Conservation (phyloP, 495 filamentous ascomycete species). For the Penicillium goetzii region DNA sequence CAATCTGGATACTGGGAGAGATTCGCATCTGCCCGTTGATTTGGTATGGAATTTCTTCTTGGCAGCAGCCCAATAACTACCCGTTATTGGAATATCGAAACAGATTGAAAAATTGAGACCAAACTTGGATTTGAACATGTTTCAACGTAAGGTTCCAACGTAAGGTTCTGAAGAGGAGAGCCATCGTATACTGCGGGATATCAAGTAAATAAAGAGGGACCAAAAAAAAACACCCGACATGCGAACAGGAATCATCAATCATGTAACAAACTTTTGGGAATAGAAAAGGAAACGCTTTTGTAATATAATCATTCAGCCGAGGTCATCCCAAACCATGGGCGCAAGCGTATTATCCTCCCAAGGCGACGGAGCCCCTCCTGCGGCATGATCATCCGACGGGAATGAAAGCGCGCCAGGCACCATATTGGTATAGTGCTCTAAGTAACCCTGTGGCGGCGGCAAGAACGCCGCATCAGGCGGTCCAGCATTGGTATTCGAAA, state of each 20-base stretch:
- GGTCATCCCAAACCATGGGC: constrained; percentile 51
- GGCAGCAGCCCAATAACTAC: background rate
- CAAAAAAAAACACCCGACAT: constrained; percentile 13
- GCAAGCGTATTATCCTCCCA: constrained; percentile 52
- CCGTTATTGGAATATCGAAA: background rate
- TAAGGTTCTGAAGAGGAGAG: constrained; percentile 8
- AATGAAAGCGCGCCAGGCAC: constrained; percentile 34
- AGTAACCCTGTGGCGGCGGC: constrained; percentile 36
- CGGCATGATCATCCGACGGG: constrained; percentile 39
- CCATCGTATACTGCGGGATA: constrained; percentile 41
- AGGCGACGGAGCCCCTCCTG: constrained; percentile 25
- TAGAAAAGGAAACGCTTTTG: background rate
- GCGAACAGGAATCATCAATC: background rate
- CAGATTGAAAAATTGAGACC: background rate
- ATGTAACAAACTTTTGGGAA: background rate
- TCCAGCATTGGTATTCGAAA: constrained; percentile 20
- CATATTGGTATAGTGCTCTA: constrained; percentile 27
- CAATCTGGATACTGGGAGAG: constrained; percentile 1
- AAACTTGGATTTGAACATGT: background rate
- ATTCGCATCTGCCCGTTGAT: constrained; percentile 7
- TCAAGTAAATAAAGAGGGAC: constrained; percentile 16
- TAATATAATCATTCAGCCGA: constrained; percentile 22
- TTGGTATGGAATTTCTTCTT: background rate
- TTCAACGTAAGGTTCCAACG: background rate
- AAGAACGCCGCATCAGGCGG: constrained; percentile 39